phyloP scores from a whole-genome alignment of 371 early-diverging fungal species.

The Saksenaea oblongispora region DNA sequence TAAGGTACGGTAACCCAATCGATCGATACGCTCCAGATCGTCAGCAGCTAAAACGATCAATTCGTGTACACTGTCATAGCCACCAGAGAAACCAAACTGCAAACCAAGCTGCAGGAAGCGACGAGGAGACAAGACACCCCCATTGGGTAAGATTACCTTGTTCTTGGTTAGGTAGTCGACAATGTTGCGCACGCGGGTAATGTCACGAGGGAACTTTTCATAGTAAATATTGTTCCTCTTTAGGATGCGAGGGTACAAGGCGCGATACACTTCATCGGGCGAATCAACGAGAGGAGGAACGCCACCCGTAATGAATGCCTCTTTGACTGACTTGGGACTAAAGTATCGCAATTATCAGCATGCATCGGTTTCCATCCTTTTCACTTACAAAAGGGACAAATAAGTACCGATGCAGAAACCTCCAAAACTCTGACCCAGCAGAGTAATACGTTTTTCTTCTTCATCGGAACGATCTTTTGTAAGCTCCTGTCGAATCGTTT shows the following conservation, averaged over 20 bases:
- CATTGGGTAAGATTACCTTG: constrained; percentile 60
- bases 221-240: constrained; percentile 68
- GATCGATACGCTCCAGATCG: constrained; percentile 52
- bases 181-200: constrained; percentile 63
- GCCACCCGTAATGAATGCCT: constrained; percentile 73
- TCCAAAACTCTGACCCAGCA: constrained; percentile 76
- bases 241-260: constrained; percentile 62
- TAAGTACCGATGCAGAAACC: constrained; percentile 77
- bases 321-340: constrained; percentile 64
- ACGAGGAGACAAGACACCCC: constrained; percentile 67
- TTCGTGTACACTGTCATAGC: constrained; percentile 66
- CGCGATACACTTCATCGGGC: constrained; percentile 66
- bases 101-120: constrained; percentile 76
- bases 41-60: constrained; percentile 52
- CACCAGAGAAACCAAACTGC: constrained; percentile 66
- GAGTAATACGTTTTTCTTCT: constrained; percentile 33
- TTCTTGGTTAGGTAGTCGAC: constrained; percentile 51
- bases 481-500: constrained; percentile 62
- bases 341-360: no score
- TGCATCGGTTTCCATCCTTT: no score
- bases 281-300: constrained; percentile 68
- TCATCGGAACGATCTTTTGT: constrained; percentile 28
- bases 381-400: constrained; percentile 67
- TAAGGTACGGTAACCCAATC: constrained; percentile 55
- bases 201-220: constrained; percentile 62